Evolutionary conservation across 2,329 filamentous ascomycete genomes (phyloP).

Genomic region (Trichoderma breve): DNA sequence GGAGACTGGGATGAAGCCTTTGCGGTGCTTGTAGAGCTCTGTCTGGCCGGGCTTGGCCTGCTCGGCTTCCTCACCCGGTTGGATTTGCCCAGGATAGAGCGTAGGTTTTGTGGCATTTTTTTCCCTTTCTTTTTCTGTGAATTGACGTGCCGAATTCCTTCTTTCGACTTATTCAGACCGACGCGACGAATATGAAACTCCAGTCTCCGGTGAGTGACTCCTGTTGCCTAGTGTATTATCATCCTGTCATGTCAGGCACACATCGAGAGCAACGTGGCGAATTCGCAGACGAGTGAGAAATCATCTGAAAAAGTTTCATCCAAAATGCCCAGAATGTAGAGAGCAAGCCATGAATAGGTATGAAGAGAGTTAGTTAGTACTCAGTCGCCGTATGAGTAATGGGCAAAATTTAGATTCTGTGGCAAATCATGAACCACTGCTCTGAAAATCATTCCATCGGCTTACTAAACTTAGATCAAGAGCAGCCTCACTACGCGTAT

Average conservation of each 20-base stretch:
- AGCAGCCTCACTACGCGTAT: neutral
- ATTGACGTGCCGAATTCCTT: neutral
- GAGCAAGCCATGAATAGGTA: neutral
- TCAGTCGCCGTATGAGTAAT: neutral
- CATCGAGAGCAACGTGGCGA: neutral
- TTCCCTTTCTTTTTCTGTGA: neutral
- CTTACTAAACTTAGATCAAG: neutral
- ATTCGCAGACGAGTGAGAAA: neutral
- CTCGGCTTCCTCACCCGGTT: conserved; percentile 36
- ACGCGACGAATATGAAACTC: conserved; percentile 12
- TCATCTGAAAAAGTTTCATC: neutral
- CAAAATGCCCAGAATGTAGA: neutral
- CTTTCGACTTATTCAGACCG: neutral
- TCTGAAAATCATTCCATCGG: neutral
- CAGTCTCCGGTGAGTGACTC: neutral
- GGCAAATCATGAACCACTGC: neutral
- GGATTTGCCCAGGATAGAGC: conserved; percentile 39
- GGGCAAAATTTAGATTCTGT: neutral
- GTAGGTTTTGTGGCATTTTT: conserved; percentile 35
- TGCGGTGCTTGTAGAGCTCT: neutral
- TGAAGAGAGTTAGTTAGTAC: neutral
- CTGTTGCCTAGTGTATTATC: neutral
- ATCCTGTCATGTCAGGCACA: neutral
- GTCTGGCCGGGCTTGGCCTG: neutral
- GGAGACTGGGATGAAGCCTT: conserved; percentile 26